Evolutionary conservation across 139 green algal genomes (phyloP).

Genomic region (Micromonas pusilla): DNA sequence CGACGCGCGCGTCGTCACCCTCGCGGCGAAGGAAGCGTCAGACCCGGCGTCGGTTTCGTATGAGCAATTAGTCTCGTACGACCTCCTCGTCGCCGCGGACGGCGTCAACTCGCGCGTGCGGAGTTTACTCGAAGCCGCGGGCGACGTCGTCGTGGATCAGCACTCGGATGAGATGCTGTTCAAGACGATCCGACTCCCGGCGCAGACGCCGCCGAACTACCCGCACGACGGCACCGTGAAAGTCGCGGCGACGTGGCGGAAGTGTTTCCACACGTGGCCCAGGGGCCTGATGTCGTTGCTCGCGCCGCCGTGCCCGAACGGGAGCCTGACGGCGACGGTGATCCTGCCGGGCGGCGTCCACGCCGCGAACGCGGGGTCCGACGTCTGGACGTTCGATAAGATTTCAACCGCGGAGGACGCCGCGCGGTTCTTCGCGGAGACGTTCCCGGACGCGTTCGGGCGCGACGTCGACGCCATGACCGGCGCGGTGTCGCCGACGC

Average conservation of each 20-base stretch:
- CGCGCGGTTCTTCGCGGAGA: neutral
- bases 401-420: neutral
- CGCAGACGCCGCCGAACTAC: too few species aligned
- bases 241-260: too few species aligned
- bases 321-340: neutral
- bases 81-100: slow-evolving; percentile 10
- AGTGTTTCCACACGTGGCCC: slow-evolving; percentile 2
- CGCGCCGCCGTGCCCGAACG: slow-evolving; percentile 2
- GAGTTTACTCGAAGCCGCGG: neutral
- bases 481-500: too few species aligned
- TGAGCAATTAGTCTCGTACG: neutral
- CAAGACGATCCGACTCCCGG: neutral
- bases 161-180: slow-evolving; percentile 4
- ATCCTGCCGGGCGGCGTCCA: neutral
- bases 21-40: neutral
- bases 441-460: slow-evolving; percentile 8
- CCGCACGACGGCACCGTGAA: too few species aligned
- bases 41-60: neutral
- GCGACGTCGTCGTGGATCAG: neutral
- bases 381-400: neutral
- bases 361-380: neutral
- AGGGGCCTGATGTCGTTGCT: neutral
- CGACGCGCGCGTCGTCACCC: neutral
- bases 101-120: slow-evolving; percentile 1
- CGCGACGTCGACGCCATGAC: too few species aligned